Base-by-base conservation (phyloP, 495 filamentous ascomycete genomes). In the Penicillium salamii region DNA sequence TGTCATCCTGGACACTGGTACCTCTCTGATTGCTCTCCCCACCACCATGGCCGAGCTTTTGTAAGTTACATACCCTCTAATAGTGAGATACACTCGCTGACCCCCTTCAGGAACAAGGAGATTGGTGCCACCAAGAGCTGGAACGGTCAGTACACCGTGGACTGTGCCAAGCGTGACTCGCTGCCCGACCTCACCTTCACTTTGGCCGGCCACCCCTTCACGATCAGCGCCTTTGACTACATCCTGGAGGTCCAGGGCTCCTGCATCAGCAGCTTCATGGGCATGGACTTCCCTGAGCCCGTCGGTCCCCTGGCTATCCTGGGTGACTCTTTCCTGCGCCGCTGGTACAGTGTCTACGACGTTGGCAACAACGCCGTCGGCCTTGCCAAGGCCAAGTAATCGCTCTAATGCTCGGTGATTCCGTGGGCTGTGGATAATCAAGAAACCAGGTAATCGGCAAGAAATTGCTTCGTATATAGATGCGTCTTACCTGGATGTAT, bases 201-300 rank as follows among this genome's bases (percentile, higher is more conserved):
- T 48, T 81, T 99, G 17, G 75, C 73, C 46, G 95, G 95, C 35
- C 78, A 95, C 69, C 85, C 96, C 72, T 99, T 97, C 77, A 85
- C 85, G 60, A 96, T 99, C 61, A 68, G 76, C 51, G 74, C 95
- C 5, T 87, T 85, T 52, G 95, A 99, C 74, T 99, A 99, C 77
- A 90, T 96, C 65, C 82, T 99, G 42, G 95, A 99, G 69, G 84
- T 95, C 34, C 86, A 90, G 65, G 93, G 95, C 52, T 89, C 85
- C 63, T 99, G 95, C 75, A 95, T 99, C 72, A 95, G 90, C 41
- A 85, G 88, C 53, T 95, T 99, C 77, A 92, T 96, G 83, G 92
- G 92, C 57, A 95, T 97, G 87, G 93, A 97, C 70, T 88, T 97
- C 81, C 90, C 89, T 18, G 87, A 86, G 60, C 91, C 90, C 15